A percentile compares a stretch with the other conserved stretches of the same genome.
Evolutionary conservation across 2,329 filamentous ascomycete species (phyloP).

Genomic region (Botrytis paeoniae): DNA sequence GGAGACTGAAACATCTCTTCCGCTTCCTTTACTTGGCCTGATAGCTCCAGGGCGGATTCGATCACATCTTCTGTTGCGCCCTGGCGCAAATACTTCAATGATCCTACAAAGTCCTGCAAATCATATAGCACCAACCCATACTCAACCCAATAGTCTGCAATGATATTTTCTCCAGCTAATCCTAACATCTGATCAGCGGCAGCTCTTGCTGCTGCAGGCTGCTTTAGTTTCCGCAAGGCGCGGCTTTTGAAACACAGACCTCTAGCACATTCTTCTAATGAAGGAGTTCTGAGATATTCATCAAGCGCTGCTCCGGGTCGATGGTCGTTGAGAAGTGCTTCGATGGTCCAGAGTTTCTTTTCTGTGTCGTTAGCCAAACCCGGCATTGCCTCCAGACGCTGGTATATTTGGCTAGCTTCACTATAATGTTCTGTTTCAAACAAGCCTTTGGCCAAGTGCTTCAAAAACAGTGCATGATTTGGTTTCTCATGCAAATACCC

Average conservation of each 20-base stretch:
- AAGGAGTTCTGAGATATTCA: not conserved
- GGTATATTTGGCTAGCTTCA: conserved; percentile 12
- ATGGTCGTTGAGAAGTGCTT: conserved; percentile 9
- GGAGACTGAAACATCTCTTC: conserved; percentile 3
- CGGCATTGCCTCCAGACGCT: conserved; percentile 4
- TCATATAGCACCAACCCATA: conserved; percentile 6
- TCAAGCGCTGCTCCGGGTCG: conserved; percentile 12
- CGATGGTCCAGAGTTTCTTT: conserved; percentile 10
- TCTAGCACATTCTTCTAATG: not conserved
- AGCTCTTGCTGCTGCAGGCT: conserved; percentile 6
- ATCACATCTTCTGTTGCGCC: conserved; percentile 6
- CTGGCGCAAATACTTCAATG: conserved; percentile 4
- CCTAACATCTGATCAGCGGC: conserved; percentile 3
- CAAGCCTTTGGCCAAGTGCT: conserved; percentile 8
- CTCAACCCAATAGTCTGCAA: conserved; percentile 6
- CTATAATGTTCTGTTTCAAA: conserved; percentile 12
- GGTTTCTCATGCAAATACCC: conserved; percentile 12
- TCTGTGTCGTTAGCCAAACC: not conserved
- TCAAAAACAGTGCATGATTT: conserved; percentile 6
- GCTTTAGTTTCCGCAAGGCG: conserved; percentile 8
- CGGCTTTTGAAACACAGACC: not conserved
- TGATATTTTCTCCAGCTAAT: not conserved
- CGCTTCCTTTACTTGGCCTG: not conserved
- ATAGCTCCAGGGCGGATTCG: not conserved
- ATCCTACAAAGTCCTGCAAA: not conserved